Evolutionary conservation across 1,284 basidiomycete genomes (phyloP).

Genomic region (Pascua guehoae): DNA sequence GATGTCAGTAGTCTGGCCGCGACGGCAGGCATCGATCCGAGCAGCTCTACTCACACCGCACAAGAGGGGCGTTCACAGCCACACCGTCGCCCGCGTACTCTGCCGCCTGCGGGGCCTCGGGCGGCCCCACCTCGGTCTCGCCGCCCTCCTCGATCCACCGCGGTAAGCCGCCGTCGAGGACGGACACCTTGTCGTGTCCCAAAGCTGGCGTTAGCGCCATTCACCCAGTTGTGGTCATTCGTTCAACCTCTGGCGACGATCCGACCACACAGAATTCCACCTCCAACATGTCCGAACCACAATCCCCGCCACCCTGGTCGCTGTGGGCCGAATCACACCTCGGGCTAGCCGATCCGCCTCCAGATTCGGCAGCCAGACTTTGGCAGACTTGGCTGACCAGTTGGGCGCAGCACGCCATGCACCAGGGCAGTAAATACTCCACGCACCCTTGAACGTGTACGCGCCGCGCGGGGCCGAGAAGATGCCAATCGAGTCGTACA

Average conservation of each 20-base stretch:
- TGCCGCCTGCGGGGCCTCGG: neutral
- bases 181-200: constrained; percentile 75
- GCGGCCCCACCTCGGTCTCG: constrained; percentile 56
- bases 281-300: too few relatives aligned
- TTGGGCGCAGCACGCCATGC: too few relatives aligned
- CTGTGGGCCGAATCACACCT: too few relatives aligned
- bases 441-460: constrained; percentile 74
- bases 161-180: constrained; percentile 85
- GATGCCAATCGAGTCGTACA: constrained; percentile 84
- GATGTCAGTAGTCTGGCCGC: neutral
- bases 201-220: constrained; percentile 55
- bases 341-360: too few relatives aligned
- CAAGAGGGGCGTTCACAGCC: constrained; percentile 29
- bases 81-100: constrained; percentile 47
- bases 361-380: too few relatives aligned
- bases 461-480: constrained; percentile 86
- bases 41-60: constrained; percentile 59
- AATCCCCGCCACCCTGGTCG: too few relatives aligned
- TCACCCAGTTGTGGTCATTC: too few relatives aligned
- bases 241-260: too few relatives aligned
- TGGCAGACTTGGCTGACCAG: too few relatives aligned
- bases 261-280: too few relatives aligned
- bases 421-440: neutral
- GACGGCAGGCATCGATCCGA: too few relatives aligned
- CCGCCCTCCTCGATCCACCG: constrained; percentile 72